These are phyloP conservation scores for Citrus hindsii DNA, from an alignment of 345 rosid genomes.

Conservation along the genomic window DNA sequence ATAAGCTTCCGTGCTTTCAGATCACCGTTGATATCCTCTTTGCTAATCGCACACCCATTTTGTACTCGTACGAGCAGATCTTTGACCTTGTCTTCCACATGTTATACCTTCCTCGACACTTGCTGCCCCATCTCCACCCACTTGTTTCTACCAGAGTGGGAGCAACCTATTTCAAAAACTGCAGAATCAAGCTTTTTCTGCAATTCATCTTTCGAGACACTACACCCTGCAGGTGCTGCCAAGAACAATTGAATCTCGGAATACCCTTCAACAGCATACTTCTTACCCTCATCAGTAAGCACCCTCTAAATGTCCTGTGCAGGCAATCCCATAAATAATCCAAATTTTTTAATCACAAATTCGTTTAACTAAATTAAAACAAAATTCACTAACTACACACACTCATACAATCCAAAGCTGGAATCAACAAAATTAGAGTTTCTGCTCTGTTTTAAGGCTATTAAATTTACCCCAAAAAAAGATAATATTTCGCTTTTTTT, in stretches of 20 bases:
- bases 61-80: slow-evolving; percentile 49
- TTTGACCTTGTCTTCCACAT: slow-evolving; percentile 74
- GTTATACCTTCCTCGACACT: slow-evolving; percentile 81
- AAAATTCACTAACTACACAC: too few relatives aligned
- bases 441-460: too few relatives aligned
- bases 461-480: too few relatives aligned
- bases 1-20: too few relatives aligned
- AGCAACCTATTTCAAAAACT: slow-evolving; percentile 65
- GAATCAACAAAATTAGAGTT: not conserved
- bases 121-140: slow-evolving; percentile 92
- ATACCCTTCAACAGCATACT: slow-evolving; percentile 58
- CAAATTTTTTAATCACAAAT: not conserved
- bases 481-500: too few relatives aligned
- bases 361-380: too few relatives aligned
- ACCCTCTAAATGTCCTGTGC: slow-evolving; percentile 73
- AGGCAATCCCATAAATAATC: not conserved
- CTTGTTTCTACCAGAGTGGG: slow-evolving; percentile 74
- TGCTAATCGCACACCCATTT: not conserved
- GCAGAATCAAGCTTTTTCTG: slow-evolving; percentile 67
- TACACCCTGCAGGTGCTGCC: slow-evolving; percentile 59
- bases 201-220: slow-evolving; percentile 59
- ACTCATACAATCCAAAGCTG: not conserved
- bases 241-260: slow-evolving; percentile 81
- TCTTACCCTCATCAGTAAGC: slow-evolving; percentile 76
- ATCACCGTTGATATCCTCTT: too few relatives aligned